Evolutionary conservation across 371 early-diverging fungal genomes (phyloP).

Genomic region (Mortierella sp.): DNA sequence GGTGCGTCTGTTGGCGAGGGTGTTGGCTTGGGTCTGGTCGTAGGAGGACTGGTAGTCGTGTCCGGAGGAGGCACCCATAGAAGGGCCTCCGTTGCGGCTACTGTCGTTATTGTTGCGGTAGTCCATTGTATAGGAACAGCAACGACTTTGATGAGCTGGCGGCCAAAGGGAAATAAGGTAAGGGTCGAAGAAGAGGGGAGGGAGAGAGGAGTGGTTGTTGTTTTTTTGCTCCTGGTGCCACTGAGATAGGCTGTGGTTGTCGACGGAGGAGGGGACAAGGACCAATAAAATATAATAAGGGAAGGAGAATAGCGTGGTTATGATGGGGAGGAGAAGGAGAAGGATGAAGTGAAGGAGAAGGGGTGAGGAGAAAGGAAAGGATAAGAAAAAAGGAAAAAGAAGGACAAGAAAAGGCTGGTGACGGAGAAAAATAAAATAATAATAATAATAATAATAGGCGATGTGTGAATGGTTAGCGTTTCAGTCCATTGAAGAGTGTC

Average conservation of each 20-base stretch:
- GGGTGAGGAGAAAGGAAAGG: neutral
- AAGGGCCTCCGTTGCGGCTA: constrained; percentile 10
- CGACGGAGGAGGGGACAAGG: neutral
- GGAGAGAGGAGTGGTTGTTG: neutral
- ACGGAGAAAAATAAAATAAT: neutral
- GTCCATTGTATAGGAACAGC: neutral
- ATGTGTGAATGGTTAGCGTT: too few species aligned
- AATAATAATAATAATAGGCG: too few species aligned
- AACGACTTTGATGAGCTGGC: neutral
- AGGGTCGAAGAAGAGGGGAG: neutral
- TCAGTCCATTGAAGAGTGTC: too few species aligned
- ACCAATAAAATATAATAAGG: neutral
- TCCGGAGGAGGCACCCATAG: constrained; percentile 24
- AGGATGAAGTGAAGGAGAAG: neutral
- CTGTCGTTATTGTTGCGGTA: constrained; percentile 3
- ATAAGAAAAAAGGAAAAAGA: neutral
- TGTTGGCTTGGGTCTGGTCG: constrained; percentile 46
- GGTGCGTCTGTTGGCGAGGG: constrained; percentile 49
- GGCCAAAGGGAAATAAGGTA: neutral
- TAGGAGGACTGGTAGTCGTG: constrained; percentile 32
- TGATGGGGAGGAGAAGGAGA: neutral
- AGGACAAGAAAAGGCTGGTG: neutral
- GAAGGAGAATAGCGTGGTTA: neutral
- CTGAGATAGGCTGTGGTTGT: neutral
- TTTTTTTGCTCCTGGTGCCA: too few species aligned